These are phyloP conservation scores for Cucurbita ficifolia DNA, from an alignment of 306 rosid genomes.

Conservation along the genomic window DNA sequence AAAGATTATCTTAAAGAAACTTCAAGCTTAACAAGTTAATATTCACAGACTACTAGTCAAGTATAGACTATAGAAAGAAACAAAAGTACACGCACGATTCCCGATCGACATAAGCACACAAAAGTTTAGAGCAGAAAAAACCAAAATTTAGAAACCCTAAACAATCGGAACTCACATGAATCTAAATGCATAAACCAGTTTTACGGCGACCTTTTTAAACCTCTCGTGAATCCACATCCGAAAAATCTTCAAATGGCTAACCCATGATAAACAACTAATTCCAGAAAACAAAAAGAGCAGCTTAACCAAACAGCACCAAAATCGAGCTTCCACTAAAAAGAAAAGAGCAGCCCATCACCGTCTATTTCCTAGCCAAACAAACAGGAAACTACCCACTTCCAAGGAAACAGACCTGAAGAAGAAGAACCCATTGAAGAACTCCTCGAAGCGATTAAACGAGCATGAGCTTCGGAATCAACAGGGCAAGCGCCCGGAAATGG, in stretches of 20 bases:
- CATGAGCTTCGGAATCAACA: background rate
- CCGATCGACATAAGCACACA: background rate
- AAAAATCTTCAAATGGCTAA: background rate
- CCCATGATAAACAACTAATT: background rate
- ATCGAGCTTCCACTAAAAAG: background rate
- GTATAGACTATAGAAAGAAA: background rate
- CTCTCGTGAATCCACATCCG: background rate
- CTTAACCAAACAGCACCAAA: background rate
- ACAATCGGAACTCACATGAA: background rate
- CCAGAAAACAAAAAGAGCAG: background rate
- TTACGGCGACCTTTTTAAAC: background rate
- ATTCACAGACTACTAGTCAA: background rate
- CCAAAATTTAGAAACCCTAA: slow-evolving; percentile 3
- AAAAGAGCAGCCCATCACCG: background rate
- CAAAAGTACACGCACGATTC: background rate
- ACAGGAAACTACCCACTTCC: background rate
- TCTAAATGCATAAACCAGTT: background rate
- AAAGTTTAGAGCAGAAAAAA: background rate
- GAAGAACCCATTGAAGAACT: background rate
- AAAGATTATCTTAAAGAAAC: background rate
- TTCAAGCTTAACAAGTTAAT: background rate
- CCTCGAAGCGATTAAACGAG: background rate
- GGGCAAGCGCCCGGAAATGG: background rate
- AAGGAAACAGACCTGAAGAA: slow-evolving; percentile 1
- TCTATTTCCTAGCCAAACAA: background rate